A percentile compares a stretch with the other conserved stretches of the same genome.
These are phyloP conservation scores for Iris macrosiphon DNA, from an alignment of 106 monocot species.

Conservation along the genomic window DNA sequence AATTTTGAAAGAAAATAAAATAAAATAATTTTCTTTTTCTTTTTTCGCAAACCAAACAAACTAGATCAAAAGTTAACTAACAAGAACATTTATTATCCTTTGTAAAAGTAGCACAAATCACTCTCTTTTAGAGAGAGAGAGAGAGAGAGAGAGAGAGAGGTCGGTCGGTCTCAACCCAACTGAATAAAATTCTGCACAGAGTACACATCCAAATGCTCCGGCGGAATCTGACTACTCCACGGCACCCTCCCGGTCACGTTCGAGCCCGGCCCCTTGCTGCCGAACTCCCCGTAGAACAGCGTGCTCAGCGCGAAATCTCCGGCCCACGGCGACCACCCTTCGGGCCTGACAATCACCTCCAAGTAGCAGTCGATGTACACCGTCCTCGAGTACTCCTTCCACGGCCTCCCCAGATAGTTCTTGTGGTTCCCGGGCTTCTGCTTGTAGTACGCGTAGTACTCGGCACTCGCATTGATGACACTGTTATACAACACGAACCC, in stretches of 20 bases:
- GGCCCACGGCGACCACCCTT: conserved; percentile 16
- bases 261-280: conserved; percentile 8
- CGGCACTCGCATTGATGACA: conserved; percentile 6
- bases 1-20: too few species aligned
- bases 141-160: too few species aligned
- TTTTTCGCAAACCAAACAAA: too few species aligned
- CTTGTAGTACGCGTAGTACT: conserved; percentile 5
- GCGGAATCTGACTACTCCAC: conserved; percentile 17
- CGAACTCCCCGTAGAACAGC: conserved; percentile 19
- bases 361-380: conserved; percentile 14
- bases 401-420: conserved; percentile 18
- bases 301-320: conserved; percentile 16
- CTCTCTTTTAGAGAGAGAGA: too few species aligned
- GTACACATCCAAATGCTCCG: conserved; percentile 14
- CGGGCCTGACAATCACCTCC: conserved; percentile 7
- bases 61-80: too few species aligned
- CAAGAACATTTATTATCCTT: too few species aligned
- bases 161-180: too few species aligned
- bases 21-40: too few species aligned
- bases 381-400: conserved; percentile 26
- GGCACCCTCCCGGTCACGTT: conserved; percentile 4
- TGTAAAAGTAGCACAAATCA: too few species aligned
- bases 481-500: conserved; percentile 21
- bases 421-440: conserved; percentile 1
- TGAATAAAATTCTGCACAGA: conserved; percentile 23